Conservation (phyloP, 1,284 basidiomycete genomes). For the Ustilago nuda region DNA sequence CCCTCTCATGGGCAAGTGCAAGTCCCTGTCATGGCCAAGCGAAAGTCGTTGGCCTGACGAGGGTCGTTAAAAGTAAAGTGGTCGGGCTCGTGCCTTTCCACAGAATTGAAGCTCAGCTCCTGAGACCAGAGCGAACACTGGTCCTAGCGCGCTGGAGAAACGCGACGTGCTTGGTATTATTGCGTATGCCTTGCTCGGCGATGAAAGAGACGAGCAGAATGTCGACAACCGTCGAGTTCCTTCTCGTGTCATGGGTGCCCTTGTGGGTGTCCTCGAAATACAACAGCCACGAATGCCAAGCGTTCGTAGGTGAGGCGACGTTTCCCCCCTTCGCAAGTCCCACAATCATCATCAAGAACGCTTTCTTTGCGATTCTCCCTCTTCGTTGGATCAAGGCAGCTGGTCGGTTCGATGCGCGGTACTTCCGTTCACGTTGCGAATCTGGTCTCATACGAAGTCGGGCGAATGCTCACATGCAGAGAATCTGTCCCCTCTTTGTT, state of each 20-base stretch:
- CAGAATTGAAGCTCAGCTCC: not conserved
- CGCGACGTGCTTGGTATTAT: not conserved
- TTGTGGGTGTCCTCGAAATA: not conserved
- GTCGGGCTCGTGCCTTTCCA: not conserved
- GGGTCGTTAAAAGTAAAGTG: conserved; percentile 5
- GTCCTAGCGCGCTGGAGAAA: not conserved
- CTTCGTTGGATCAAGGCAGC: conserved; percentile 40
- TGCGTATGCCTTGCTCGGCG: too few relatives aligned
- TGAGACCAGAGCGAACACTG: not conserved
- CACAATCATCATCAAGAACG: conserved; percentile 10
- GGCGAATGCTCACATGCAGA: conserved; percentile 35
- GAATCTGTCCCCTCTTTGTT: not conserved
- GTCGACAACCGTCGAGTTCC: not conserved
- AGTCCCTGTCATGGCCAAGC: not conserved
- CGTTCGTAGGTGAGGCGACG: conserved; percentile 23
- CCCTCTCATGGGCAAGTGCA: not conserved
- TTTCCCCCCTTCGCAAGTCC: conserved; percentile 22
- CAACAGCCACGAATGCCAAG: conserved; percentile 7
- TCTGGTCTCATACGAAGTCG: conserved; percentile 31
- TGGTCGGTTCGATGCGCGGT: conserved; percentile 28
- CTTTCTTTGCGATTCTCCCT: conserved; percentile 28
- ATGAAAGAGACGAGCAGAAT: too few relatives aligned
- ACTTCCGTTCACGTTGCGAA: conserved; percentile 33
- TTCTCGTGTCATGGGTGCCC: not conserved
- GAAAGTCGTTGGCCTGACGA: not conserved